phyloP scores from a whole-genome alignment of 2,329 filamentous ascomycete species.

The Hypocreales sp. region DNA sequence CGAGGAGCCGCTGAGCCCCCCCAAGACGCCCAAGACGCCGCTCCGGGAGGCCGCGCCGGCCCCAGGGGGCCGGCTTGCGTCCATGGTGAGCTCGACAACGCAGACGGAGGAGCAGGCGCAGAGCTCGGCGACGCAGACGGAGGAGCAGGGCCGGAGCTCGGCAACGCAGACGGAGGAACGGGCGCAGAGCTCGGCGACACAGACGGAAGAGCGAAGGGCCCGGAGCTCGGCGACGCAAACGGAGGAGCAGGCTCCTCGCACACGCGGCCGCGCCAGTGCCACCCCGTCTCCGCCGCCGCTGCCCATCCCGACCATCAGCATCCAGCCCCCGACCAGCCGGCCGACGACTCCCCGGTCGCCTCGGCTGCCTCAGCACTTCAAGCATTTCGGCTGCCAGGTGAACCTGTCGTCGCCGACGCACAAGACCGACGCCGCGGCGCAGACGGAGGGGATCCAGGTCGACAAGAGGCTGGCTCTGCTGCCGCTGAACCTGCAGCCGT shows the following conservation, averaged over 20 bases:
- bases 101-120: constrained; percentile 33
- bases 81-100: constrained; percentile 40
- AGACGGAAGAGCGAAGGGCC: too few relatives aligned
- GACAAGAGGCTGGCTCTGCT: constrained; percentile 63
- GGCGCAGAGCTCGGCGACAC: not conserved
- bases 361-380: constrained; percentile 64
- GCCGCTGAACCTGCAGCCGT: constrained; percentile 65
- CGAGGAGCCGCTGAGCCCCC: constrained; percentile 37
- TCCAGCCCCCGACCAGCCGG: constrained; percentile 74
- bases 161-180: too few relatives aligned
- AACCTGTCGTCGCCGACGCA: constrained; percentile 12
- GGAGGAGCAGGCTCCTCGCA: constrained; percentile 10
- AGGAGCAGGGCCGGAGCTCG: too few relatives aligned
- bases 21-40: constrained; percentile 45
- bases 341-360: constrained; percentile 65
- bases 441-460: constrained; percentile 84
- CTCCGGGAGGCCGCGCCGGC: constrained; percentile 23
- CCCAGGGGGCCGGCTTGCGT: constrained; percentile 13
- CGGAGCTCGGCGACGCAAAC: too few relatives aligned
- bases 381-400: constrained; percentile 76
- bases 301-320: constrained; percentile 71
- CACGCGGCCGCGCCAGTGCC: constrained; percentile 11
- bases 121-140: not conserved
- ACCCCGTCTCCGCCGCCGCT: constrained; percentile 23
- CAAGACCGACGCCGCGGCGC: constrained; percentile 32